Base-by-base conservation (phyloP, 495 filamentous ascomycete species). In the Cladorrhinum samala region DNA sequence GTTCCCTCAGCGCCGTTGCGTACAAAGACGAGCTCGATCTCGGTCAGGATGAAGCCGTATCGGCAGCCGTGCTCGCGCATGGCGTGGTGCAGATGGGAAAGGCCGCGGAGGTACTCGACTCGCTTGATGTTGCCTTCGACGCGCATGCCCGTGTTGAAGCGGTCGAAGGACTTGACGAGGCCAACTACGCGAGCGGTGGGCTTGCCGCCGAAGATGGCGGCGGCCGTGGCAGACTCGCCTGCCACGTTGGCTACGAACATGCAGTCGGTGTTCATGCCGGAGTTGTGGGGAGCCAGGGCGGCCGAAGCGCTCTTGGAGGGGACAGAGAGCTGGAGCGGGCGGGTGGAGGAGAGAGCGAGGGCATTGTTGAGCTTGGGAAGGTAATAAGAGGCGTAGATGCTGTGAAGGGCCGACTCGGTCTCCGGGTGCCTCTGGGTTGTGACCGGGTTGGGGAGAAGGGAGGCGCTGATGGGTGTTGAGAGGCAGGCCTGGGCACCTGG, bases 141-240 rank as follows among this genome's bases (percentile, higher is more conserved):
- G 62, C 90, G 87, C 88, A 95, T 92, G 52, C 86, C 87, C 2
- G 88, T 89, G 75, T 96, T 95, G 88, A 92, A 96, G 39, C 86
- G 82, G 62, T 95, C 86, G 66, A 89, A 95, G 63, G 81, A 84
- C 72, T 91, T 93, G 59, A 89, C 87, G 6, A 96, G 79, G 6
- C 91, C 91, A 37, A 96, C 88, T 21, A 94, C 81, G 38, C 89
- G 86, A 3, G 86, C 88, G 4, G 86, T 84, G 0, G 83, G 81
- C 56, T 85, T 81, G 42, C 86, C 87, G 25, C 80, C 77, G 62
- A 84, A 82, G 45, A 88, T 89, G 54, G 73, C 69, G 1, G 73
- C 72, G 5, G 73, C 75, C 7, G 65, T 62, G 7, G 75, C 61
- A 8, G 71, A 67, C 56, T 76, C 72, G 51, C 73, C 75, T 0